These are phyloP conservation scores for Paulownia fortunei DNA, from an alignment of 257 asterid genomes.

Conservation along the genomic window DNA sequence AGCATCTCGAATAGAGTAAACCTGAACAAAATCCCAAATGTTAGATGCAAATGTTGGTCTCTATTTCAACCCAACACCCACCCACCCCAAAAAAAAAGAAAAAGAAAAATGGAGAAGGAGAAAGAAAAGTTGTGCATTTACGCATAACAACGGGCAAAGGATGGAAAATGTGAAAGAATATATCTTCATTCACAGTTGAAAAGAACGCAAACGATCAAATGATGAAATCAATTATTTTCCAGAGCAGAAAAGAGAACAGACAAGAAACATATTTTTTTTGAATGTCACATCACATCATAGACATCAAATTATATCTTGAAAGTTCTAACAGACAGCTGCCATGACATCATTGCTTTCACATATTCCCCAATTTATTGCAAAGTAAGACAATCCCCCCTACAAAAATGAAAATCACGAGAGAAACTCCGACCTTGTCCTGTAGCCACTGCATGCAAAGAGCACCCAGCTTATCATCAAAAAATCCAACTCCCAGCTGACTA, in stretches of 20 bases:
- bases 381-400: not conserved
- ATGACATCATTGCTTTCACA: conserved; percentile 3
- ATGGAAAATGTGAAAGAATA: not conserved
- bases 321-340: not conserved
- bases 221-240: not conserved
- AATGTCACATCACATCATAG: not conserved
- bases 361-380: conserved; percentile 10
- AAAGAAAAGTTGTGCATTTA: not conserved
- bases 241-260: conserved; percentile 2
- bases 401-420: conserved; percentile 6
- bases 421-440: conserved; percentile 70
- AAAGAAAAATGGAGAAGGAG: not conserved
- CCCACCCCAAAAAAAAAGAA: not conserved
- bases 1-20: conserved; percentile 83
- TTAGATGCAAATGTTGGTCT: conserved; percentile 9
- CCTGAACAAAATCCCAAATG: conserved; percentile 45
- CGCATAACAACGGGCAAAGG: not conserved
- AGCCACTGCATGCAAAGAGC: conserved; percentile 94
- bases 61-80: not conserved
- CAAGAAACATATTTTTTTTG: not conserved
- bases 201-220: not conserved
- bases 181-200: not conserved
- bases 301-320: not conserved
- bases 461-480: conserved; percentile 85
- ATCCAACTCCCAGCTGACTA: conserved; percentile 80